Evolutionary conservation across 1,284 basidiomycete species (phyloP).

Genomic region (Malassezia yamatoensis): DNA sequence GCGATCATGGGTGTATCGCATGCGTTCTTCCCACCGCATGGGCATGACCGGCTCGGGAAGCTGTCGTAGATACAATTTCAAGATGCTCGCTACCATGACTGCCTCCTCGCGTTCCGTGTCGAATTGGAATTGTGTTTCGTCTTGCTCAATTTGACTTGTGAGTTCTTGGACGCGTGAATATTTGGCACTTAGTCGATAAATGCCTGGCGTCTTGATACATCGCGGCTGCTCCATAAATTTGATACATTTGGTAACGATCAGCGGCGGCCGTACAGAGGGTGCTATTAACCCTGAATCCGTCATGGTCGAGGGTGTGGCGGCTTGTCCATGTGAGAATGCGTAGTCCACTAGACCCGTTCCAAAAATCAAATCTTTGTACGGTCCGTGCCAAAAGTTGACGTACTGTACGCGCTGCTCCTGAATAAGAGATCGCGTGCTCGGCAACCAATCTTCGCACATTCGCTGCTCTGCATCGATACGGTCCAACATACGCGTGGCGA

Average conservation of each 20-base stretch:
- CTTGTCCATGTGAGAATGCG: conserved; percentile 57
- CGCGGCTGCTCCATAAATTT: conserved; percentile 62
- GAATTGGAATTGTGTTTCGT: conserved; percentile 76
- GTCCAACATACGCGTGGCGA: conserved; percentile 64
- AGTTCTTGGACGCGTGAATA: conserved; percentile 75
- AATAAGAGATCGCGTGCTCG: conserved; percentile 48
- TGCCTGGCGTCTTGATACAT: conserved; percentile 65
- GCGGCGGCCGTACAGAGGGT: conserved; percentile 53
- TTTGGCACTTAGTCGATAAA: conserved; percentile 60
- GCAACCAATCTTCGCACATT: conserved; percentile 55
- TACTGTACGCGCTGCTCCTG: conserved; percentile 60
- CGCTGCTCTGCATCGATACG: conserved; percentile 54
- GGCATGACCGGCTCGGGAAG: conserved; percentile 86
- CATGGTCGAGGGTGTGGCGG: conserved; percentile 50
- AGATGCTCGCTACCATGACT: conserved; percentile 73
- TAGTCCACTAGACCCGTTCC: conserved; percentile 86
- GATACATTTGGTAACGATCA: conserved; percentile 74
- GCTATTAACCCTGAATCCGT: conserved; percentile 58
- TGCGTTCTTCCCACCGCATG: conserved; percentile 69
- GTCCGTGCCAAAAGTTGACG: conserved; percentile 67
- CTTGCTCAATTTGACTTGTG: conserved; percentile 76
- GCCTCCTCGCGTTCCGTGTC: conserved; percentile 68
- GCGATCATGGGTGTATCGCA: conserved; percentile 48
- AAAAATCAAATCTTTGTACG: conserved; percentile 68
- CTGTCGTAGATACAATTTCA: conserved; percentile 86